Evolutionary conservation across 352 stramenopile species (phyloP), one percentile per base, ranked within the genome.

Genomic region (Salisapilia sapeloensis): DNA sequence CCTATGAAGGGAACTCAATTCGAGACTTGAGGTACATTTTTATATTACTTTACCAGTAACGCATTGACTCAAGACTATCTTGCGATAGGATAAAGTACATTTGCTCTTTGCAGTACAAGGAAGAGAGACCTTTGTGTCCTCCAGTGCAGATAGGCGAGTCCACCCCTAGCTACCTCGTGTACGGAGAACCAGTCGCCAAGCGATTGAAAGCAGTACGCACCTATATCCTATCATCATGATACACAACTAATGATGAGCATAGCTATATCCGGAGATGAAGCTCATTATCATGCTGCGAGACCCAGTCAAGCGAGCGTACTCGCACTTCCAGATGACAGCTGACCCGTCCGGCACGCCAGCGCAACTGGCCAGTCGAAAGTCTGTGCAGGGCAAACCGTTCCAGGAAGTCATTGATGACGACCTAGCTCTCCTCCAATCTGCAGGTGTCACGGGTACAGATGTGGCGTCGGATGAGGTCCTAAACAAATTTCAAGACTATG

Each of bases 241-340:
- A 10, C 15, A 31, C 33, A 21, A 36, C 27, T 38, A 14, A 10
- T 19, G 17, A 6, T 70, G 63, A 30, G 56, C 5, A 56, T 55
- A 58, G 42, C 35, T 76, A 10, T 60, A 64, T 27, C 59, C 66
- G 0, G 25, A 64, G 20, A 69, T 65, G 35, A 66, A 70, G 35
- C 57, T 96, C 13, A 76, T 96, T 41, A 80, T 96, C 23, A 94
- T 96, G 60, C 53, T 96, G 23, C 66, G 90, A n/a, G 64, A 96
- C 54, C 90, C 90, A 0, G 76, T 95, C n/a, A 67, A 81, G 42
- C 65, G 90, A 29, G 83, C 81, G 10, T 78, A 78, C 43, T 95
- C 76, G 15, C 90, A 96, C 41, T 96, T 81, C 52, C 70, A 91
- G 33, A 97, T 97, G 90, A 91, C 91, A 0, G 83, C 77, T 4